Conservation (phyloP, 1,284 basidiomycete genomes). For the Meira miltonrushii region DNA sequence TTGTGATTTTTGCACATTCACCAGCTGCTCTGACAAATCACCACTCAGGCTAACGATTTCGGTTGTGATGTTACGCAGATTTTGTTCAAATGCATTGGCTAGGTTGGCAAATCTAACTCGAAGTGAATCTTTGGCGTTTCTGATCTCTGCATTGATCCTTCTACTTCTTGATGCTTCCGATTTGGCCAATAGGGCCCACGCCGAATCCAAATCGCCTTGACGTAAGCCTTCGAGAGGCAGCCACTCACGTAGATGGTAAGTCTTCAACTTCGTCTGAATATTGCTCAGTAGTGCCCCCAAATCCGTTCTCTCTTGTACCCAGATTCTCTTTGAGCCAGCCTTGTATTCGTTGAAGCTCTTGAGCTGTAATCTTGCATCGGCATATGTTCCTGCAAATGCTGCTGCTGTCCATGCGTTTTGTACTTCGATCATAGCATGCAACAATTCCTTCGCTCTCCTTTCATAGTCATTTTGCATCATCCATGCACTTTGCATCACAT, state of each 20-base stretch:
- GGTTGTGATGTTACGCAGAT: conserved; percentile 29
- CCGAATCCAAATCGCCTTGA: conserved; percentile 67
- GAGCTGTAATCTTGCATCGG: conserved; percentile 72
- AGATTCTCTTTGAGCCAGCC: conserved; percentile 73
- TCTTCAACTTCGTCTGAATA: conserved; percentile 87
- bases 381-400: conserved; percentile 57
- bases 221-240: conserved; percentile 29
- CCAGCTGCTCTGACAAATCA: conserved; percentile 32
- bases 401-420: conserved; percentile 33
- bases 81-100: conserved; percentile 72
- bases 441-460: conserved; percentile 68
- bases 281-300: conserved; percentile 82
- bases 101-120: conserved; percentile 75
- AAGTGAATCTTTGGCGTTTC: conserved; percentile 63
- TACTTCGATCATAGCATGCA: conserved; percentile 24
- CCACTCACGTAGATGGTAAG: conserved; percentile 63
- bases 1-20: conserved; percentile 26
- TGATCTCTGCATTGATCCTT: conserved; percentile 82
- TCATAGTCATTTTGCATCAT: conserved; percentile 86
- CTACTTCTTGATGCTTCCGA: conserved; percentile 74
- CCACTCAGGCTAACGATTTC: conserved; percentile 33
- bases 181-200: conserved; percentile 69
- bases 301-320: conserved; percentile 86
- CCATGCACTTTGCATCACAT: conserved; percentile 71
- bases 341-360: conserved; percentile 75